Conservation (phyloP, 257 asterid species). For the Nicotiana benthamiana region DNA sequence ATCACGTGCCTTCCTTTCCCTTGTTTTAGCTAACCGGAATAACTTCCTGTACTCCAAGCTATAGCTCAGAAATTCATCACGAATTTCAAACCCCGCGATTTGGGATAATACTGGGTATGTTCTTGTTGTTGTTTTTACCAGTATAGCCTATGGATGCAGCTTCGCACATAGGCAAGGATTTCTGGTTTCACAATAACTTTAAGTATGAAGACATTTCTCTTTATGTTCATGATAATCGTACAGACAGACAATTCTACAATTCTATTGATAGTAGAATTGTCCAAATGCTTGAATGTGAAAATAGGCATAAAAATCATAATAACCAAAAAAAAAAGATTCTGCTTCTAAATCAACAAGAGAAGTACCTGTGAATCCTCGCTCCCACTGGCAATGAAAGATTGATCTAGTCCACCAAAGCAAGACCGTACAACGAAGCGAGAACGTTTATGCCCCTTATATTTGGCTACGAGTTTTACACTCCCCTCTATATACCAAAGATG, state of each 20-base stretch:
- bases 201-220: too few relatives aligned
- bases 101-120: too few relatives aligned
- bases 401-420: conserved; percentile 81
- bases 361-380: conserved; percentile 93
- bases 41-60: not conserved
- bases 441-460: conserved; percentile 76
- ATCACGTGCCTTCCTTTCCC: too few relatives aligned
- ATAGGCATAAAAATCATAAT: not conserved
- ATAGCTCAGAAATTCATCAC: not conserved
- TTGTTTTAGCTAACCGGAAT: too few relatives aligned
- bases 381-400: conserved; percentile 86
- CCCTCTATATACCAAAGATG: conserved; percentile 86
- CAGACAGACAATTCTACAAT: too few relatives aligned
- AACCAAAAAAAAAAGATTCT: not conserved
- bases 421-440: conserved; percentile 70
- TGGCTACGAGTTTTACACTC: conserved; percentile 40
- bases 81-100: not conserved
- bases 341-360: conserved; percentile 1
- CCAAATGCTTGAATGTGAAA: not conserved
- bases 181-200: not conserved
- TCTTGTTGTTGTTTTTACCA: not conserved
- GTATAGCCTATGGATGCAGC: not conserved
- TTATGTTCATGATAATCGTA: too few relatives aligned
- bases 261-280: not conserved
- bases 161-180: not conserved